Conservation (phyloP, 2,329 filamentous ascomycete species). For the Xylariaceae sp. region DNA sequence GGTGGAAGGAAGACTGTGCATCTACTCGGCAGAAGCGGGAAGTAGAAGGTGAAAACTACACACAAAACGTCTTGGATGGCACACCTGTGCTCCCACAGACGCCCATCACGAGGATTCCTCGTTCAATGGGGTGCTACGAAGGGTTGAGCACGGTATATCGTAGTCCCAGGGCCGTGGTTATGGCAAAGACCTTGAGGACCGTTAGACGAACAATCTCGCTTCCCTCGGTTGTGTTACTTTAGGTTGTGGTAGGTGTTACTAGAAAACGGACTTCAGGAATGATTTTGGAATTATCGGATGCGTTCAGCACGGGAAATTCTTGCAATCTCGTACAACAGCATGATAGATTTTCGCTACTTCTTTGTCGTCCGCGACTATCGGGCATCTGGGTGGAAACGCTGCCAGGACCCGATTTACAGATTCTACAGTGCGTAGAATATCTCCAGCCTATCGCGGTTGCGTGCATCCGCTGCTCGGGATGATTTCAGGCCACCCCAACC, state of each 20-base stretch:
- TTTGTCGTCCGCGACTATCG: slow-evolving; percentile 19
- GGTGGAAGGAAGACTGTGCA: not conserved
- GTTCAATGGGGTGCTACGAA: slow-evolving; percentile 3
- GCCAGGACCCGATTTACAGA: slow-evolving; percentile 24
- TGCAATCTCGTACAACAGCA: not conserved
- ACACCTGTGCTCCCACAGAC: not conserved
- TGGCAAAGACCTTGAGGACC: slow-evolving; percentile 24
- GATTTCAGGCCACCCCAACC: slow-evolving; percentile 17
- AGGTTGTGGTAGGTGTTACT: slow-evolving; percentile 16
- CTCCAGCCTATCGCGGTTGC: slow-evolving; percentile 10
- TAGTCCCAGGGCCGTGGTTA: slow-evolving; percentile 25
- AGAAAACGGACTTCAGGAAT: slow-evolving; percentile 13
- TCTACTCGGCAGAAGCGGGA: not conserved
- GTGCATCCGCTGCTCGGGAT: slow-evolving; percentile 22
- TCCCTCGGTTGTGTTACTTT: slow-evolving; percentile 9
- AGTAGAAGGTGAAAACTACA: not conserved
- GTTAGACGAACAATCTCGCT: slow-evolving; percentile 21
- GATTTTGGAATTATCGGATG: not conserved
- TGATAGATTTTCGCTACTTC: not conserved
- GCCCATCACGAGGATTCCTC: slow-evolving; percentile 14
- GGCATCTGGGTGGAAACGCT: slow-evolving; percentile 2
- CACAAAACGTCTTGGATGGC: not conserved
- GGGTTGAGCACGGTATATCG: slow-evolving; percentile 4
- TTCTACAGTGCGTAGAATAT: slow-evolving; percentile 17
- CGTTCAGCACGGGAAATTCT: not conserved